Base-by-base conservation (phyloP, 345 rosid species). In the Pugionium dolabratum region DNA sequence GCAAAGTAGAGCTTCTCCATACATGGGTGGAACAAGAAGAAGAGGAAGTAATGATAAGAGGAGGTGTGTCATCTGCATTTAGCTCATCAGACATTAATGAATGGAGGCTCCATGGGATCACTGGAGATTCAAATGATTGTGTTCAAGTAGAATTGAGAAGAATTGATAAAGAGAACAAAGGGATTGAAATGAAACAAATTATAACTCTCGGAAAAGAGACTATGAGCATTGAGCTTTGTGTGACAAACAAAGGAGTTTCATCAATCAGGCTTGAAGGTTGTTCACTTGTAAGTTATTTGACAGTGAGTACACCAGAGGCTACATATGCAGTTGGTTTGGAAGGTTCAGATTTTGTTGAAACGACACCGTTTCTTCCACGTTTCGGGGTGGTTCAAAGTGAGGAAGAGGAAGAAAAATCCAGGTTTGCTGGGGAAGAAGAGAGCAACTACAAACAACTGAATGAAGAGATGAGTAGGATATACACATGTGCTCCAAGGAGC, bases 261-360 rank as follows among this genome's bases (percentile, higher is more conserved):
- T 61, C 86, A 0, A 65, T 85, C 27, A 62, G 51, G 26, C 42
- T 86, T 36, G 64, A 67, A n/a, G 94, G 89, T 6, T 80, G 85
- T 47, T 49, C 77, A n/a, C 77, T 88, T 39, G 36, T 82, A 49
- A 83, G 86, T 80, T 90, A 90, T 69, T 76, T 94, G 9, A 86
- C 86, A 42, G 96, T 88, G 44, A 90, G 97, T 66, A 80, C 96
- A 29, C 96, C 96, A 1, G 92, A 90, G 25, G 97, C 97, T n/a
- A 84, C 87, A 1, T 88, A 76, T 67, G 95, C 89, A 44, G 59
- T 74, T 31, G 95, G 99, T 27, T 59, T 94, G 46, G 86, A 83
- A 62, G 85, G 91, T 29, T 93, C 89, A 3, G 70, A 82, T 80
- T 85, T 72, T 74, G 81, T 44, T 7, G 69, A 37, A 28, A 83